A percentile compares a stretch with the other conserved stretches of the same genome.
phyloP scores from a whole-genome alignment of 2,329 filamentous ascomycete genomes.

The Botrytis paeoniae region DNA sequence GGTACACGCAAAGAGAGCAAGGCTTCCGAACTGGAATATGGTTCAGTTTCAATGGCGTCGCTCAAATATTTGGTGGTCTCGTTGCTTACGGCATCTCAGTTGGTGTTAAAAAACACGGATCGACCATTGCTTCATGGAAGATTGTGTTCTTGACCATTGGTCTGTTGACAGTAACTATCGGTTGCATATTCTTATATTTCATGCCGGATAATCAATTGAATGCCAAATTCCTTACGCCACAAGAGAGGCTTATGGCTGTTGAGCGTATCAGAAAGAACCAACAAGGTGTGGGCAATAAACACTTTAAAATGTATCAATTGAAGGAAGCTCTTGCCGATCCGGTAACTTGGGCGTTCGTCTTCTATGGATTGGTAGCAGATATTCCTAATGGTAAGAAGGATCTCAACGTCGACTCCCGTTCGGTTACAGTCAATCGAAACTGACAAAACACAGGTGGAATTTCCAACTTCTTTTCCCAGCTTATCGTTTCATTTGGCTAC shows the following conservation, averaged over 20 bases:
- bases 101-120: slow-evolving; percentile 48
- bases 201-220: slow-evolving; percentile 45
- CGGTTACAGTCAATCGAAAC: background rate
- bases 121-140: slow-evolving; percentile 56
- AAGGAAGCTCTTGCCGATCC: slow-evolving; percentile 44
- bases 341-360: slow-evolving; percentile 41
- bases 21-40: slow-evolving; percentile 60
- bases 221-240: slow-evolving; percentile 44
- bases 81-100: slow-evolving; percentile 62
- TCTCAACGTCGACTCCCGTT: background rate
- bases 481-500: slow-evolving; percentile 49
- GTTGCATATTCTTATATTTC: slow-evolving; percentile 43
- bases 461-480: slow-evolving; percentile 56
- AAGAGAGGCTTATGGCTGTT: slow-evolving; percentile 45
- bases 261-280: slow-evolving; percentile 53
- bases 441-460: slow-evolving; percentile 45
- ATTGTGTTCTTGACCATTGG: slow-evolving; percentile 52
- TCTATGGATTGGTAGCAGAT: slow-evolving; percentile 43
- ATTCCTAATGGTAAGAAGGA: slow-evolving; percentile 34
- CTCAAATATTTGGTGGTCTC: slow-evolving; percentile 60
- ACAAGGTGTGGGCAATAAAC: slow-evolving; percentile 53
- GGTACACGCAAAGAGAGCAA: slow-evolving; percentile 71
- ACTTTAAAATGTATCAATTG: slow-evolving; percentile 52
- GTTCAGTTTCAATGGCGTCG: slow-evolving; percentile 66
- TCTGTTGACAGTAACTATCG: slow-evolving; percentile 44